These are phyloP conservation scores for Pistacia integerrima DNA, from an alignment of 345 rosid species.

Conservation along the genomic window DNA sequence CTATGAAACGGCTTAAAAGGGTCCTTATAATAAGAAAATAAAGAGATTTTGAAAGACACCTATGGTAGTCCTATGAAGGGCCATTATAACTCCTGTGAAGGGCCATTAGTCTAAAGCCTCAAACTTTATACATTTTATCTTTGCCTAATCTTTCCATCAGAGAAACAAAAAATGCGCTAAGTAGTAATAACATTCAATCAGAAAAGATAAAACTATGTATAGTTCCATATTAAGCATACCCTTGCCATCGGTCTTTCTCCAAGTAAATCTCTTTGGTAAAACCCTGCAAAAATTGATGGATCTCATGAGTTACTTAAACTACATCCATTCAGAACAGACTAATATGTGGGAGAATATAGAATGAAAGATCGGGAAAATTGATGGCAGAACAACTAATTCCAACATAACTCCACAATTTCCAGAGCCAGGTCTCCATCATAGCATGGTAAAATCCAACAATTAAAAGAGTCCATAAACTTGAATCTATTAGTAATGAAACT, in stretches of 20 bases:
- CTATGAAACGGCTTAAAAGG: background rate
- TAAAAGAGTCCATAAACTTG: background rate
- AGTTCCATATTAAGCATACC: slow-evolving; percentile 54
- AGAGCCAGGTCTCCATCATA: background rate
- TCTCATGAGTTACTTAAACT: slow-evolving; percentile 4
- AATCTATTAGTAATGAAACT: background rate
- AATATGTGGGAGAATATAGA: background rate
- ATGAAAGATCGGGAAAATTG: background rate
- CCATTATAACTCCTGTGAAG: background rate
- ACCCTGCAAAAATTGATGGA: slow-evolving; percentile 54
- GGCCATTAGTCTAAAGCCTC: background rate
- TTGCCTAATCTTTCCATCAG: background rate
- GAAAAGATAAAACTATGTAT: background rate
- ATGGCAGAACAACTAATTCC: background rate
- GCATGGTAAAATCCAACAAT: background rate
- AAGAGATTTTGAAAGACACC: background rate
- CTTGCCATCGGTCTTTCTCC: slow-evolving; percentile 98
- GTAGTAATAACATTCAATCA: background rate
- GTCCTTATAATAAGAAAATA: background rate
- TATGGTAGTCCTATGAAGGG: background rate
- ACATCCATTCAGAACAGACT: background rate
- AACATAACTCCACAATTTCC: slow-evolving; percentile 1
- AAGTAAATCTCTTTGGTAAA: slow-evolving; percentile 97
- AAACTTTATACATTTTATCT: background rate
- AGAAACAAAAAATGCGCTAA: background rate